These are phyloP conservation scores for Cyathus striatus DNA, from an alignment of 768 basidiomycete genomes.

Conservation along the genomic window DNA sequence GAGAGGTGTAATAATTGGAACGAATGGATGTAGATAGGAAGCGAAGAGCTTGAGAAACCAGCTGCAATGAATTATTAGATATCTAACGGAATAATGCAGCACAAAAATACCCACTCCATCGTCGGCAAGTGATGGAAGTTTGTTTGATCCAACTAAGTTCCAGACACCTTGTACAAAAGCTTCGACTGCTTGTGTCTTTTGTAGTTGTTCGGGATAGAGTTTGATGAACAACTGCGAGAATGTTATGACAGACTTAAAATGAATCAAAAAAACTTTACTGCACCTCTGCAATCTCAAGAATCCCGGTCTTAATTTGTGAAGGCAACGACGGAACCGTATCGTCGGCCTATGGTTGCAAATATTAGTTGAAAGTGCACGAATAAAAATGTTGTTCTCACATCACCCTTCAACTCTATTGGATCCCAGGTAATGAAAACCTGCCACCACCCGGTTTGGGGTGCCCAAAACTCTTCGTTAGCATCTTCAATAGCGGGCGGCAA, in stretches of 20 bases:
- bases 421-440: conserved; percentile 82
- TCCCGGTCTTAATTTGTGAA: conserved; percentile 84
- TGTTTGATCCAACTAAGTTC: conserved; percentile 73
- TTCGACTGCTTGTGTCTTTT: conserved; percentile 56
- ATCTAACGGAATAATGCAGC: not conserved
- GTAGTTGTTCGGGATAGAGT: conserved; percentile 74
- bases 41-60: conserved; percentile 85
- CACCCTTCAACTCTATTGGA: conserved; percentile 57
- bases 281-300: conserved; percentile 90
- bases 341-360: conserved; percentile 54
- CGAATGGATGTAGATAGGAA: conserved; percentile 94
- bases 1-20: conserved; percentile 70
- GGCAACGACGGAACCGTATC: conserved; percentile 80
- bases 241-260: not conserved
- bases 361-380: conserved; percentile 5
- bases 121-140: conserved; percentile 64
- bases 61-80: conserved; percentile 28
- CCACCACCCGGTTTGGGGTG: conserved; percentile 62
- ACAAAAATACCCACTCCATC: conserved; percentile 51
- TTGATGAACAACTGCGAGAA: conserved; percentile 66
- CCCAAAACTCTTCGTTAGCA: conserved; percentile 78
- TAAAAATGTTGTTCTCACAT: conserved; percentile 42
- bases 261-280: conserved; percentile 12
- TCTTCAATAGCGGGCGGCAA: conserved; percentile 94
- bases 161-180: conserved; percentile 87